These are phyloP conservation scores for Tieghemiomyces parasiticus DNA, from an alignment of 192 early-diverging fungal species.

Conservation along the genomic window DNA sequence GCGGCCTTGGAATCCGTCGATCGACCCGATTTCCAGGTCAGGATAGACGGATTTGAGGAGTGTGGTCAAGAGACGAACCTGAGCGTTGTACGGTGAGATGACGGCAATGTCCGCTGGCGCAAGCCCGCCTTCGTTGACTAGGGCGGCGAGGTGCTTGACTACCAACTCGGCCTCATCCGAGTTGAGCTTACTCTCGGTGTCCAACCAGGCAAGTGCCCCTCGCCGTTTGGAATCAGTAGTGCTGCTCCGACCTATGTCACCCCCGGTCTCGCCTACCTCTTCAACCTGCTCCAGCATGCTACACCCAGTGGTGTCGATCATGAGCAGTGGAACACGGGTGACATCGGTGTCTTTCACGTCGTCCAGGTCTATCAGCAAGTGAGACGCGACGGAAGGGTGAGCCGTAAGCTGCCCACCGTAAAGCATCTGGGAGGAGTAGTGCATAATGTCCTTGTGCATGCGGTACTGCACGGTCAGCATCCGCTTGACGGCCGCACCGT, in stretches of 20 bases:
- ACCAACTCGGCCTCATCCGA: conserved; percentile 57
- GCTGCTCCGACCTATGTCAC: conserved; percentile 27
- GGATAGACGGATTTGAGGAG: conserved; percentile 36
- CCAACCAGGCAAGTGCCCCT: conserved; percentile 16
- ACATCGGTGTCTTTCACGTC: conserved; percentile 41
- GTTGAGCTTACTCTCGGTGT: conserved; percentile 54
- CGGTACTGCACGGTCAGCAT: conserved; percentile 78
- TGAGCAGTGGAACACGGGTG: conserved; percentile 39
- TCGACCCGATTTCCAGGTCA: conserved; percentile 61
- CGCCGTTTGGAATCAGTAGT: conserved; percentile 18
- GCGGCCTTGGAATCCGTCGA: conserved; percentile 85
- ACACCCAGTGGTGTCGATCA: conserved; percentile 50
- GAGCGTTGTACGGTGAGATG: conserved; percentile 77
- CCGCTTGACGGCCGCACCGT: conserved; percentile 39
- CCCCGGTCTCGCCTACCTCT: conserved; percentile 23
- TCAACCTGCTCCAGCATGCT: conserved; percentile 25
- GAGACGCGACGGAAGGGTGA: conserved; percentile 40
- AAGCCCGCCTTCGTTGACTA: conserved; percentile 48
- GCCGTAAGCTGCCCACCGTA: conserved; percentile 56
- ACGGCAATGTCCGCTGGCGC: conserved; percentile 51
- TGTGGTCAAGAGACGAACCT: conserved; percentile 39
- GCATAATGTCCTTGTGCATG: conserved; percentile 72
- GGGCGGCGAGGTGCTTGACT: conserved; percentile 35
- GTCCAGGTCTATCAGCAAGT: conserved; percentile 46
- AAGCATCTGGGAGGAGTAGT: conserved; percentile 47